A percentile compares a stretch with the other conserved stretches of the same genome.
These are phyloP conservation scores for Lyophyllum atratum DNA, from an alignment of 768 basidiomycete genomes.

Conservation along the genomic window DNA sequence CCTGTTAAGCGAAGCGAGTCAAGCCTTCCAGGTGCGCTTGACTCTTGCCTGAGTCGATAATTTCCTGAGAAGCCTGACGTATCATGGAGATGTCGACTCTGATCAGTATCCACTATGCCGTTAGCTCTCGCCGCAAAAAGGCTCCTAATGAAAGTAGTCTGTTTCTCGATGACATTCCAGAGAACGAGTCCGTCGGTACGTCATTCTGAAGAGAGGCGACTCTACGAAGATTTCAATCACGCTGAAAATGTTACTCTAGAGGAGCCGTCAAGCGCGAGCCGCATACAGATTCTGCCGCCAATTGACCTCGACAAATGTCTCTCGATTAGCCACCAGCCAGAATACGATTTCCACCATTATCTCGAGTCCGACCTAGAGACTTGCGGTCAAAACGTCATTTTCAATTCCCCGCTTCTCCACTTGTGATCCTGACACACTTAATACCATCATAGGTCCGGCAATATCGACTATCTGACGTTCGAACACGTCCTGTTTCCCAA, in stretches of 20 bases:
- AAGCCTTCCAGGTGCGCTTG: slow-evolving; percentile 8
- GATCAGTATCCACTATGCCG: slow-evolving; percentile 14
- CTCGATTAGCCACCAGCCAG: slow-evolving; percentile 7
- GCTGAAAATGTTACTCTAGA: background rate
- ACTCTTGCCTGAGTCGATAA: background rate
- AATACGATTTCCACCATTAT: slow-evolving; percentile 5
- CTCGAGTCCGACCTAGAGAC: background rate
- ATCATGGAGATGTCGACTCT: slow-evolving; percentile 12
- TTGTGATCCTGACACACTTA: background rate
- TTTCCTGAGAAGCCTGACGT: background rate
- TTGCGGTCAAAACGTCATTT: slow-evolving; percentile 4
- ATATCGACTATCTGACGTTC: slow-evolving; percentile 8
- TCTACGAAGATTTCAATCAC: background rate
- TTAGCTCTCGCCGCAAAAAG: background rate
- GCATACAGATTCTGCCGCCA: background rate
- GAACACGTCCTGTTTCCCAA: background rate
- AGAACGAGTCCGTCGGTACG: background rate
- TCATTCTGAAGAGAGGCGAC: background rate
- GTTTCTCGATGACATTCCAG: background rate
- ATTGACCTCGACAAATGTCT: slow-evolving; percentile 7
- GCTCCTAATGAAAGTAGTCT: background rate
- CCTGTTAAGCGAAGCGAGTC: slow-evolving; percentile 9
- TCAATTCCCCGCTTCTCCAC: background rate
- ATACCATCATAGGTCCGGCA: slow-evolving; percentile 7
- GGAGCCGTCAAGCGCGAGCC: background rate